Evolutionary conservation across 1,284 basidiomycete genomes (phyloP), one percentile per base, ranked within the genome.

Genomic region (Microbotryomycetes sp.): DNA sequence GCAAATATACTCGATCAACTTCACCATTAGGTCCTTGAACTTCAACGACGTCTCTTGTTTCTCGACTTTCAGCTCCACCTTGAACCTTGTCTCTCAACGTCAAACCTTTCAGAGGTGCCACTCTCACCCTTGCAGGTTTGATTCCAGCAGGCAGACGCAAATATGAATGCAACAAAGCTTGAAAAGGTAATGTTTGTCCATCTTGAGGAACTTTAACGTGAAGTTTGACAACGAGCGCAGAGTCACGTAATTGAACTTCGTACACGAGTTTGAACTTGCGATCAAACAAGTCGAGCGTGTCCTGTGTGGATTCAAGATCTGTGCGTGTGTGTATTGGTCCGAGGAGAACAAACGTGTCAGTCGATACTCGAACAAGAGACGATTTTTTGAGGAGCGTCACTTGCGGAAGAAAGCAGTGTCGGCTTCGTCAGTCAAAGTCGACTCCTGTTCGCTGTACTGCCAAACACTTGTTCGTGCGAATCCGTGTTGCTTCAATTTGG

Each of bases 161-260:
- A 62, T 74, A 74, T 49, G 75, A 74, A 71, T 78, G 77, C 25
- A 77, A 69, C 23, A 77, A 70, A 2, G 76, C 74, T 54, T 78
- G 77, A 73, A 77, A 76, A 12, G 7, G 61, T 54, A 50, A 54
- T n/a, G 28, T 22, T 63, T 59, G 46, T 6, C 59, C 55, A 36
- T 16, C 19, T 1, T 56, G 25, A 19, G 67, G 62, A 32, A 60
- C 60, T 19, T 57, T 2, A 63, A 71, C 54, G 45, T 52, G 5
- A 62, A 67, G 52, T 45, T 63, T 22, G 49, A 59, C 55, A 9
- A 16, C 9, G 56, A 63, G 52, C 12, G 54, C 30, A 28, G 62
- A 31, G 5, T 57, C 25, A 29, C 60, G 28, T 51, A 76, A 66
- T 52, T 67, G 58, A 45, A 77, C 71, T 26, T 66, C 68, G 59